Evolutionary conservation across 2,329 filamentous ascomycete species (phyloP).

Genomic region (Boeremia exigua): DNA sequence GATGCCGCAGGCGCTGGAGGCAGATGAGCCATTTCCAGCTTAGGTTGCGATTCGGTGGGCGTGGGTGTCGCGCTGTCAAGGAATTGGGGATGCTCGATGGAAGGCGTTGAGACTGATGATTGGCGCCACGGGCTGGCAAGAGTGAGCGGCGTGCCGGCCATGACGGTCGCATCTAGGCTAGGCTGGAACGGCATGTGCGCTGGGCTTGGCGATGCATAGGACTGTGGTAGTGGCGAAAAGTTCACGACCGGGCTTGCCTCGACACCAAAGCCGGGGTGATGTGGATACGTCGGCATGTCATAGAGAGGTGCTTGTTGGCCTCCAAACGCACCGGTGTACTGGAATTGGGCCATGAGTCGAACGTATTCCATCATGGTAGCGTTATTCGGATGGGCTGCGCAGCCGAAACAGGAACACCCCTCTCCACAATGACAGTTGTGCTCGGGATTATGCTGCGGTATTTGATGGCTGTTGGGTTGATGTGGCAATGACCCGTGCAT

Average conservation of each 20-base stretch:
- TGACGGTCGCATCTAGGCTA: conserved; percentile 26
- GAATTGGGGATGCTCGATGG: conserved; percentile 23
- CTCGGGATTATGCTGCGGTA: conserved; percentile 43
- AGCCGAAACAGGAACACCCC: conserved; percentile 71
- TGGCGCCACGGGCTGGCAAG: conserved; percentile 35
- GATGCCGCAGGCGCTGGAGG: conserved; percentile 16
- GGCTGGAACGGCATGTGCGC: conserved; percentile 31
- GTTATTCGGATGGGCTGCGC: conserved; percentile 72
- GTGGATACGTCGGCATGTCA: conserved; percentile 44
- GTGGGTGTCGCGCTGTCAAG: conserved; percentile 19
- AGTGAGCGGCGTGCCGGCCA: conserved; percentile 24
- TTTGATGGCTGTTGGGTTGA: conserved; percentile 38
- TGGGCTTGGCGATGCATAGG: conserved; percentile 27
- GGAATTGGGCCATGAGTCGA: conserved; percentile 48
- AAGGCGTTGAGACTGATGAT: conserved; percentile 19
- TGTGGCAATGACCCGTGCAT: conserved; percentile 22
- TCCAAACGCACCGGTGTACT: conserved; percentile 44
- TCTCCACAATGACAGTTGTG: conserved; percentile 69
- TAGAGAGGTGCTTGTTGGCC: conserved; percentile 41
- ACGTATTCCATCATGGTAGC: conserved; percentile 64
- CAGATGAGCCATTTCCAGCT: conserved; percentile 21
- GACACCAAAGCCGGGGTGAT: conserved; percentile 39
- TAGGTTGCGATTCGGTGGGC: conserved; percentile 13
- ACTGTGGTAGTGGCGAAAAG: conserved; percentile 21
- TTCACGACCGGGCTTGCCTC: conserved; percentile 27